Evolutionary conservation across 2,329 filamentous ascomycete species (phyloP).

Genomic region (Alternaria alternata): DNA sequence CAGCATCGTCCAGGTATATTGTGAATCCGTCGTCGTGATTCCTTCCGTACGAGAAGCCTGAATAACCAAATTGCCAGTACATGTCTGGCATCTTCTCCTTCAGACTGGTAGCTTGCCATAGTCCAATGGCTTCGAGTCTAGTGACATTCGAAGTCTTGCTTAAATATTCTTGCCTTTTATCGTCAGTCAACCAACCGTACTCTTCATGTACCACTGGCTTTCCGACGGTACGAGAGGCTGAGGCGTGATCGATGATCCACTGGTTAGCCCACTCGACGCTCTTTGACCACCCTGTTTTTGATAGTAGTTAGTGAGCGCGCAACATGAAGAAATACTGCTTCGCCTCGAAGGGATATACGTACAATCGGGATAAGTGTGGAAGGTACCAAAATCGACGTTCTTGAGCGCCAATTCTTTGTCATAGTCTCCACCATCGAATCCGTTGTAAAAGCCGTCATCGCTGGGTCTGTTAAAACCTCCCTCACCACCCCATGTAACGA

Average conservation of each 20-base stretch:
- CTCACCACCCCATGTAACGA: conserved; percentile 64
- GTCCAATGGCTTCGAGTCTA: conserved; percentile 55
- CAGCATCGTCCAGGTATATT: conserved; percentile 59
- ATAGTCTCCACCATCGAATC: conserved; percentile 62
- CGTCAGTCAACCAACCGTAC: conserved; percentile 63
- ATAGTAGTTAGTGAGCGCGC: not conserved
- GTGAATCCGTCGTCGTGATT: conserved; percentile 67
- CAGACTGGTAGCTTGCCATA: conserved; percentile 61
- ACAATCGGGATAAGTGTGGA: conserved; percentile 65
- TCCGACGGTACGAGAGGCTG: conserved; percentile 51
- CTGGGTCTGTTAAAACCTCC: conserved; percentile 46
- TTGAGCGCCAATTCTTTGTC: conserved; percentile 59
- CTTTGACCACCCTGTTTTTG: conserved; percentile 33
- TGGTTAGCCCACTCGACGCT: conserved; percentile 61
- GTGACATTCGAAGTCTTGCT: conserved; percentile 56
- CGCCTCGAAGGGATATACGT: not conserved
- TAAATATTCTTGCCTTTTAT: conserved; percentile 57
- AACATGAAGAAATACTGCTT: not conserved
- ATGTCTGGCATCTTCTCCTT: conserved; percentile 61
- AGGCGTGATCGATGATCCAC: conserved; percentile 64
- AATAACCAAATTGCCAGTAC: conserved; percentile 66
- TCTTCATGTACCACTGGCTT: conserved; percentile 67
- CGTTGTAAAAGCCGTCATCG: conserved; percentile 51
- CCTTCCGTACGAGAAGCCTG: conserved; percentile 60
- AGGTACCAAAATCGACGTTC: conserved; percentile 63